Evolutionary conservation across 192 early-diverging fungal species (phyloP).

Genomic region (Umbelopsis isabellina): DNA sequence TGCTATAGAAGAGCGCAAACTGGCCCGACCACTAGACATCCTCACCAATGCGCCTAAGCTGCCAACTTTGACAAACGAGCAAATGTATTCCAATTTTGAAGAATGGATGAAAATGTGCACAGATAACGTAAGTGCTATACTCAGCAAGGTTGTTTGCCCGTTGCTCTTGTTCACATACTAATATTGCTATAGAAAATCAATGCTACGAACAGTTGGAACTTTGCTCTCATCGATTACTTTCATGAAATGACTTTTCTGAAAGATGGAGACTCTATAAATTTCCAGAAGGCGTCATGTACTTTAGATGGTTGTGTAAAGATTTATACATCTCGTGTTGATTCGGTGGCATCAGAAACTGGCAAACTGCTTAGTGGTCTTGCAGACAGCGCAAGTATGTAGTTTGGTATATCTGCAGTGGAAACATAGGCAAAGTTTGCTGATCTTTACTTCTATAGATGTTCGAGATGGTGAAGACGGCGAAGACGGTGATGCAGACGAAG

Average conservation of each 20-base stretch:
- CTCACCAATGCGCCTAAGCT: conserved; percentile 26
- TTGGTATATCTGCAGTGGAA: not conserved
- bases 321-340: conserved; percentile 96
- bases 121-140: conserved; percentile 69
- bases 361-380: conserved; percentile 87
- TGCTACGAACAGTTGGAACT: conserved; percentile 91
- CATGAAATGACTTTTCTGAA: conserved; percentile 91
- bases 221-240: conserved; percentile 98
- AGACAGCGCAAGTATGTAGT: conserved; percentile 62
- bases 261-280: conserved; percentile 98
- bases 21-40: not conserved
- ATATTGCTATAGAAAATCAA: conserved; percentile 83
- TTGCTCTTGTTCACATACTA: not conserved
- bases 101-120: conserved; percentile 99
- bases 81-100: conserved; percentile 66
- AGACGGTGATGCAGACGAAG: conserved; percentile 54
- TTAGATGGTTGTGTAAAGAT: conserved; percentile 97
- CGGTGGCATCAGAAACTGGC: conserved; percentile 90
- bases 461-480: conserved; percentile 37
- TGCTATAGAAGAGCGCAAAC: not conserved
- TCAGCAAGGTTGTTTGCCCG: not conserved
- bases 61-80: conserved; percentile 36
- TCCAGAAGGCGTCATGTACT: conserved; percentile 97
- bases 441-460: not conserved
- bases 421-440: not conserved